A percentile compares a stretch with the other conserved stretches of the same genome.
Conservation (phyloP, 257 asterid species). For the Gentiana macrophylla region DNA sequence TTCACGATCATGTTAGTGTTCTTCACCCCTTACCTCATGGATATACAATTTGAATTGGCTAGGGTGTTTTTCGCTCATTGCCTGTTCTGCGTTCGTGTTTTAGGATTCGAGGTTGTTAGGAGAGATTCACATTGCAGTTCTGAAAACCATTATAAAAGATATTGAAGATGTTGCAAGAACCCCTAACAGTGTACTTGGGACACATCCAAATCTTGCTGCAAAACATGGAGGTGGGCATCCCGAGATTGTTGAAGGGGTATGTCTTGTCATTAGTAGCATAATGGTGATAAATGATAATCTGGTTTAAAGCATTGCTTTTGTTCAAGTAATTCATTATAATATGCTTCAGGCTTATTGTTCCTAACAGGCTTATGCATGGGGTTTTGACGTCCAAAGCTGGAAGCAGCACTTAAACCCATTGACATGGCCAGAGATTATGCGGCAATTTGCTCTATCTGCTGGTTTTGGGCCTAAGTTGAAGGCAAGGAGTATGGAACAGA, state of each 20-base stretch:
- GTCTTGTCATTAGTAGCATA: slow-evolving; percentile 8
- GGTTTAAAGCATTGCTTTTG: background rate
- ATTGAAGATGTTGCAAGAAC: slow-evolving; percentile 77
- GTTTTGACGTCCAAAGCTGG: slow-evolving; percentile 84
- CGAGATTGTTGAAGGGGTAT: slow-evolving; percentile 80
- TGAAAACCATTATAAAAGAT: slow-evolving; percentile 63
- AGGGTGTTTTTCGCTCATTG: slow-evolving; percentile 1
- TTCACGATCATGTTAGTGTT: slow-evolving; percentile 59
- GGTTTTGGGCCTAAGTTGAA: slow-evolving; percentile 84
- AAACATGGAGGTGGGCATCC: slow-evolving; percentile 75
- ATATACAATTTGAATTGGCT: slow-evolving; percentile 1
- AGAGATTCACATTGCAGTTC: slow-evolving; percentile 74
- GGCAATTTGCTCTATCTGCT: slow-evolving; percentile 88
- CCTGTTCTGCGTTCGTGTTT: slow-evolving; percentile 7
- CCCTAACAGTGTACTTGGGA: slow-evolving; percentile 29
- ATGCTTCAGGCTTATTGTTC: slow-evolving; percentile 15
- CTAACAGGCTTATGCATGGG: slow-evolving; percentile 87
- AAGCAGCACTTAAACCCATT: slow-evolving; percentile 55
- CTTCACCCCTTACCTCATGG: background rate
- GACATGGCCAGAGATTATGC: slow-evolving; percentile 92
- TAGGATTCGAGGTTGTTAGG: slow-evolving; percentile 84
- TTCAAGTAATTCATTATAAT: slow-evolving; percentile 4
- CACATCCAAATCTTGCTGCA: slow-evolving; percentile 45
- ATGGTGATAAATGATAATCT: too few species aligned
- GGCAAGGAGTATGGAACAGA: slow-evolving; percentile 25